phyloP scores from a whole-genome alignment of 129 eudicot species.

The Scalesia atractyloides region DNA sequence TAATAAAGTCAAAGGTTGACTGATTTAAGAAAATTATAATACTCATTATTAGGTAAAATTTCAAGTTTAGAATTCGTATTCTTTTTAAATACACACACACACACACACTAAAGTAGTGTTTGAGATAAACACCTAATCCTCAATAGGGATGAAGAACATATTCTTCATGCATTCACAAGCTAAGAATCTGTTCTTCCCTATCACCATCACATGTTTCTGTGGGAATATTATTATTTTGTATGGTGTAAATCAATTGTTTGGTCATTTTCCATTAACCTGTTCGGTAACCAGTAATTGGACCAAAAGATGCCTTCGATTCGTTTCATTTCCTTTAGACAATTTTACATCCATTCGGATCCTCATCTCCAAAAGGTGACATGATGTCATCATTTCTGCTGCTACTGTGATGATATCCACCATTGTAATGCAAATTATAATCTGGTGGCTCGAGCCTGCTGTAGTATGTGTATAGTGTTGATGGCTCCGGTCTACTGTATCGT shows the following conservation, averaged over 20 bases:
- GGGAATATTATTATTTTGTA: slow-evolving; percentile 28
- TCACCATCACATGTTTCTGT: slow-evolving; percentile 30
- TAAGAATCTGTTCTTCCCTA: slow-evolving; percentile 54
- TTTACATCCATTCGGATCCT: slow-evolving; percentile 88
- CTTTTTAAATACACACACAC: slow-evolving; percentile 12
- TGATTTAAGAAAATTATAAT: slow-evolving; percentile 4
- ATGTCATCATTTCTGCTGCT: slow-evolving; percentile 50
- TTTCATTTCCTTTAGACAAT: slow-evolving; percentile 43
- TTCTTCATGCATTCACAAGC: slow-evolving; percentile 53
- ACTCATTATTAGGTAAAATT: slow-evolving; percentile 5
- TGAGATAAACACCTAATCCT: slow-evolving; percentile 23
- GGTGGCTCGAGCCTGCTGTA: slow-evolving; percentile 38
- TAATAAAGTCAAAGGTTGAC: slow-evolving; percentile 23
- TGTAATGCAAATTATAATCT: slow-evolving; percentile 34
- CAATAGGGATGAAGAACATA: slow-evolving; percentile 46
- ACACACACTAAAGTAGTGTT: slow-evolving; percentile 12
- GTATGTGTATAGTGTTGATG: slow-evolving; percentile 29
- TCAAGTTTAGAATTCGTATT: slow-evolving; percentile 23
- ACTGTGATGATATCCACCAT: slow-evolving; percentile 34
- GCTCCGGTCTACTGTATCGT: slow-evolving; percentile 33
- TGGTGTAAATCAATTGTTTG: slow-evolving; percentile 14
- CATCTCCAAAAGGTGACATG: slow-evolving; percentile 73
- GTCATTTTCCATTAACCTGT: slow-evolving; percentile 28
- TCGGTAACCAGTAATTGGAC: slow-evolving; percentile 19
- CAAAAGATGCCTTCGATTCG: slow-evolving; percentile 19